Evolutionary conservation across 306 rosid genomes (phyloP), one percentile per base, ranked within the genome.

Genomic region (Rosa persica): DNA sequence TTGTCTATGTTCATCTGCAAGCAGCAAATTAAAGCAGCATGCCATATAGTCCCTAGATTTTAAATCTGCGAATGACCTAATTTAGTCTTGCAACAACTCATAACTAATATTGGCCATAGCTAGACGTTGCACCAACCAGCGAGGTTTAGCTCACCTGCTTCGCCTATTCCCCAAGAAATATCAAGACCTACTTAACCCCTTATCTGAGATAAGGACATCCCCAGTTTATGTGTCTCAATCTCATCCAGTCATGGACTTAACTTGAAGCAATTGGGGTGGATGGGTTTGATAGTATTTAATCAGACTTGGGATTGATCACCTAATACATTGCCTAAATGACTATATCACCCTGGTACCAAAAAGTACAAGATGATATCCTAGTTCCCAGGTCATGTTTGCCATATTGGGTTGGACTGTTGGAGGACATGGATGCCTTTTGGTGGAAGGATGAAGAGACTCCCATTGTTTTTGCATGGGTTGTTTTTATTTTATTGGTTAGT

Each of bases 401-500:
- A n/a, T 12, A 62, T 40, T 22, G 22, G 39, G 4, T 22, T 23
- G 36, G 36, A 30, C 36, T 30, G 36, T 30, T 30, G 54, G n/a
- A 47, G 11, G 75, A 34, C 40, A 36, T 30, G 46, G 47, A 30
- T 30, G 68, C 68, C 68, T 13, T 36, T 68, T 42, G 76, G 74
- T 82, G 82, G 80, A 67, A 38, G 76, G 64, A 73, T 64, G 58
- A 54, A 16, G 51, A 13, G 22, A 17, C 74, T 43, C 62, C 75
- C 66, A 43, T 61, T 79, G 55, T 17, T 39, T 46, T n/a, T 27
- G 34, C 67, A 6, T 40, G 47, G 22, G 23, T 38, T 40, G 60
- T 70, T 66, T 27, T 20, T 72, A 43, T 23, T 66, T 36, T 23
- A 1, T 43, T 12, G 30, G 36, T 27, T 27, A 5, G 78, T 8